Evolutionary conservation across 768 basidiomycete genomes (phyloP), one percentile per base, ranked within the genome.

Genomic region (Suillus luteus): DNA sequence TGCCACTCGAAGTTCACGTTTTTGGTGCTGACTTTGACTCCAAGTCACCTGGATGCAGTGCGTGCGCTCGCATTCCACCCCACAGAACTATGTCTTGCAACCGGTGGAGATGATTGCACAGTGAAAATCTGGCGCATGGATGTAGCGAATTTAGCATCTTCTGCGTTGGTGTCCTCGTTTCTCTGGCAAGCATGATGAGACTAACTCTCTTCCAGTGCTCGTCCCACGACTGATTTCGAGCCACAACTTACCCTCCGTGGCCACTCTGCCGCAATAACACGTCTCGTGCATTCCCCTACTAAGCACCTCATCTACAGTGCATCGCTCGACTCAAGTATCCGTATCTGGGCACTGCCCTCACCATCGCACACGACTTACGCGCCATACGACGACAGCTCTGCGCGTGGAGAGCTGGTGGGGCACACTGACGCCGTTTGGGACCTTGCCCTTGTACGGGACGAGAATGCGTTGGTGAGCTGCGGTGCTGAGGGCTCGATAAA

Each of bases 341-440:
- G 93, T 37, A 82, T 97, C 24, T 99, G 96, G 96, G 85, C 86
- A 10, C 78, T 96, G 40, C 95, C 96, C 9, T 68, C 84, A 9
- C 77, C 84, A 4, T 82, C 86, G 41, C 91, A 94, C 75, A 92
- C 93, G 60, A 93, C 95, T 17, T 99, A 98, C 76, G 91, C 92
- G 1, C 89, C 95, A 0, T 95, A 92, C 73, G 96, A 99, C 69
- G 84, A 91, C 57, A 87, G 87, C 0, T 83, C 89, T 5, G 83
- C 87, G 35, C 84, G 91, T 43, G 90, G 90, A 40, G 88, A 91
- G 67, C 83, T 99, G 35, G 87, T 96, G 37, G 95, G 96, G 4
- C 94, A 97, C 74, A 93, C 94, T 5, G 96, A 99, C 73, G 94
- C 94, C 6, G 92, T 98, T 31, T 99, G 97, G 97, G 97, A 95